These are phyloP conservation scores for Colletotrichum filicis DNA, from an alignment of 2,329 filamentous ascomycete genomes.

Conservation along the genomic window DNA sequence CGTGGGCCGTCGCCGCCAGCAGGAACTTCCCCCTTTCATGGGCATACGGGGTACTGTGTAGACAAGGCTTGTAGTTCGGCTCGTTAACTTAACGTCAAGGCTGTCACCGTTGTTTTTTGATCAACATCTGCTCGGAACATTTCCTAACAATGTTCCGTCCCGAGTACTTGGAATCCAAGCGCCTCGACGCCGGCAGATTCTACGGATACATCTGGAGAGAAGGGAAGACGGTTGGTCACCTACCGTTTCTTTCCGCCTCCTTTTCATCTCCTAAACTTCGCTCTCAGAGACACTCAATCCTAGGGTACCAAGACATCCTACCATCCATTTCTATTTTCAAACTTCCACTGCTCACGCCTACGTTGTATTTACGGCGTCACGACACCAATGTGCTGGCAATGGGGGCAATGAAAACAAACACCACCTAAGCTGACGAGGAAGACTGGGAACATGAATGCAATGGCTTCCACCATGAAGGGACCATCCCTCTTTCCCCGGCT, in stretches of 20 bases:
- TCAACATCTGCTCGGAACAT: background rate
- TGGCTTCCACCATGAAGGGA: background rate
- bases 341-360: background rate
- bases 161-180: conserved; percentile 8
- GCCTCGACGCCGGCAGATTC: background rate
- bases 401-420: background rate
- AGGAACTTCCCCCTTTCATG: background rate
- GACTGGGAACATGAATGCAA: background rate
- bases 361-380: background rate
- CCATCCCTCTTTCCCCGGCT: background rate
- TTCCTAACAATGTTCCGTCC: background rate
- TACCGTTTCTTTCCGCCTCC: background rate
- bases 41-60: background rate
- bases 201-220: background rate
- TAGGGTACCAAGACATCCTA: background rate
- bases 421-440: background rate
- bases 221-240: background rate
- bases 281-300: background rate
- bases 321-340: background rate
- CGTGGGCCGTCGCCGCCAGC: background rate
- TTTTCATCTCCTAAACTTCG: background rate
- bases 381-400: background rate
- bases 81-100: conserved; percentile 1
- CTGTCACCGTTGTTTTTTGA: background rate
- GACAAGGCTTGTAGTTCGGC: background rate